phyloP scores from a whole-genome alignment of 306 rosid genomes.

The Psophocarpus tetragonolobus region DNA sequence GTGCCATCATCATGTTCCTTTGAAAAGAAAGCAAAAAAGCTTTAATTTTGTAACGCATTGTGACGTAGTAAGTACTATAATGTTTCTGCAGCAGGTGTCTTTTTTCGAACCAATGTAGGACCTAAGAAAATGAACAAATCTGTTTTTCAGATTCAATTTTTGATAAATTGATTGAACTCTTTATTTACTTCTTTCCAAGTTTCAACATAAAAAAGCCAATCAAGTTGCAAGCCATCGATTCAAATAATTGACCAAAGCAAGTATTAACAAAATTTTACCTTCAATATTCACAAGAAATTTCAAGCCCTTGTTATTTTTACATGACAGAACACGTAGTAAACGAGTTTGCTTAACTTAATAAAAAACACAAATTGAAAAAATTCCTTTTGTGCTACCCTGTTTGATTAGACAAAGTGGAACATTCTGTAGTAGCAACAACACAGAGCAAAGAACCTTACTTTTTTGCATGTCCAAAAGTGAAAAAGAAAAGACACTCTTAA shows the following conservation, averaged over 20 bases:
- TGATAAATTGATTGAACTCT: neutral
- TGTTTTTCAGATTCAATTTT: neutral
- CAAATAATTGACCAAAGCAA: neutral
- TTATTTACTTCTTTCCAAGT: neutral
- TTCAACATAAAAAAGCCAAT: neutral
- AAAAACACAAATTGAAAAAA: neutral
- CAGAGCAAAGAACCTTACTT: conserved; percentile 6
- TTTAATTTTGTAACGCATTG: neutral
- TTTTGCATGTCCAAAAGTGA: conserved; percentile 6
- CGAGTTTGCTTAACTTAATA: neutral
- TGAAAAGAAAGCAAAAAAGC: neutral
- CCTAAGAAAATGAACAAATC: neutral
- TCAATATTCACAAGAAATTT: neutral
- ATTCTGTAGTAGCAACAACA: neutral
- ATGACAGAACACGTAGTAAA: neutral
- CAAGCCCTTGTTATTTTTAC: neutral
- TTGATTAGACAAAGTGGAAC: conserved; percentile 8
- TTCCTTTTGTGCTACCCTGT: neutral
- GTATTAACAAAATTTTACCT: neutral
- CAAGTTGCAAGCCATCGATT: neutral
- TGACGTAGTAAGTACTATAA: neutral
- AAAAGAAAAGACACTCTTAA: neutral
- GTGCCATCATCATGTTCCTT: conserved; percentile 24
- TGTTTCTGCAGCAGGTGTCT: neutral
- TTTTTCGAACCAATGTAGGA: neutral